Conservation (phyloP, 495 filamentous ascomycete genomes). For the Aspergillus asperescens region DNA sequence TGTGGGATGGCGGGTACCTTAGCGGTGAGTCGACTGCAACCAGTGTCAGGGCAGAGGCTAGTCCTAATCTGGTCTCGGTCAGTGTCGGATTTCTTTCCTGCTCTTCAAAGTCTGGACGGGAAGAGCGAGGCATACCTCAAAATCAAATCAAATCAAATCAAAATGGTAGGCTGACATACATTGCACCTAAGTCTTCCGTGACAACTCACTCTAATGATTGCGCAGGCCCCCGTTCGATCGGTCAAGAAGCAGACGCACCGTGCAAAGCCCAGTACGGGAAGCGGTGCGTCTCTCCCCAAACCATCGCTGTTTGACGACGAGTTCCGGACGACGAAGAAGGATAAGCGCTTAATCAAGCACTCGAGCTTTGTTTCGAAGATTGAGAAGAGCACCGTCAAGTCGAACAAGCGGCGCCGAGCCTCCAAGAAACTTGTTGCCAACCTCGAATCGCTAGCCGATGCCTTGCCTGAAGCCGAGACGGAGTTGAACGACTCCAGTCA, state of each 20-base stretch:
- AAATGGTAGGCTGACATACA: constrained; percentile 17
- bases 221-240: constrained; percentile 29
- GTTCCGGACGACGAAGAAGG: constrained; percentile 64
- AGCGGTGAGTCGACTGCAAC: no score
- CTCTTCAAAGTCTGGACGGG: no score
- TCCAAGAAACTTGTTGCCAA: constrained; percentile 72
- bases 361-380: constrained; percentile 69
- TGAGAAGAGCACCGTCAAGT: constrained; percentile 51
- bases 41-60: no score
- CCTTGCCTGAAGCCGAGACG: constrained; percentile 56
- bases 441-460: constrained; percentile 70
- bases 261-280: constrained; percentile 27
- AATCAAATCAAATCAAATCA: not conserved
- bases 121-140: no score
- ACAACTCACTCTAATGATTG: not conserved
- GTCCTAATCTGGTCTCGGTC: not conserved
- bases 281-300: constrained; percentile 24
- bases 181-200: not conserved
- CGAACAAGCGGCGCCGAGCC: constrained; percentile 58
- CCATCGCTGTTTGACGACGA: constrained; percentile 32
- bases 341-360: constrained; percentile 73
- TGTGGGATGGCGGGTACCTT: no score
- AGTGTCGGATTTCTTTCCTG: no score
- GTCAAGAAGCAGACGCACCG: constrained; percentile 18
- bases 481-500: constrained; percentile 31